Base-by-base conservation (phyloP, 305 asterid species). In the Solanum hybrid region DNA sequence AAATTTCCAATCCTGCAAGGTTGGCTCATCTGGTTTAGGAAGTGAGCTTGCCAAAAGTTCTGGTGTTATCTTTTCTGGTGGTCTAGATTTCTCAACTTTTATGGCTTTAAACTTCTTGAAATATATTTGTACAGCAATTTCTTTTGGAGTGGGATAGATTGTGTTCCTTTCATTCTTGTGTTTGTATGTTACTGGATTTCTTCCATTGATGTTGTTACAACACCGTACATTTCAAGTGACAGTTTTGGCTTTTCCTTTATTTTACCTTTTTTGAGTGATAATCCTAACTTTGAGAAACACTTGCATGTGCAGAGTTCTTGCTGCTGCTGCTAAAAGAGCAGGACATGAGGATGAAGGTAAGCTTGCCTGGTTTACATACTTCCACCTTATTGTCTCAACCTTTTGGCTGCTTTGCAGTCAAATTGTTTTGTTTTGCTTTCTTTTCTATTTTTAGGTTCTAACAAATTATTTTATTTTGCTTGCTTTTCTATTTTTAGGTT, bases 261-360 rank as follows among this genome's bases (percentile, higher is more conserved):
- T 80, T 38, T 37, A 24, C 34, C 88, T 12, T 32, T 84, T 85
- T 85, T 57, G 78, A 38, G 14, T 61, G 22, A 61, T 85, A 22
- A 32, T 61, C 78, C 77, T 85, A 85, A 41, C 34, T 32, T 61
- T 65, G 51, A 61, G 51, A 85, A 80, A 89, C 90, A 78, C 38
- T 87, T 87, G 75, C 84, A 85, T 39, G n/a, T 93, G 92, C 89
- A 98, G 99, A 95, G 99, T 97, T 92, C 95, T 96, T 89, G 97
- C 92, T 88, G 99, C 99, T 89, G 98, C 98, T 32, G 98, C 98
- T 76, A 98, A 94, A 93, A 96, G 93, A 90, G 91, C 97, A 78
- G 97, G 95, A 92, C 94, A 93, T 91, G 96, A 93, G 79, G 97
- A 92, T 92, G 96, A 93, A 94, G 98, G 98, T 96, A 90, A 72